These are phyloP conservation scores for Zasmidium angulare DNA, from an alignment of 2,329 filamentous ascomycete genomes.

Conservation along the genomic window DNA sequence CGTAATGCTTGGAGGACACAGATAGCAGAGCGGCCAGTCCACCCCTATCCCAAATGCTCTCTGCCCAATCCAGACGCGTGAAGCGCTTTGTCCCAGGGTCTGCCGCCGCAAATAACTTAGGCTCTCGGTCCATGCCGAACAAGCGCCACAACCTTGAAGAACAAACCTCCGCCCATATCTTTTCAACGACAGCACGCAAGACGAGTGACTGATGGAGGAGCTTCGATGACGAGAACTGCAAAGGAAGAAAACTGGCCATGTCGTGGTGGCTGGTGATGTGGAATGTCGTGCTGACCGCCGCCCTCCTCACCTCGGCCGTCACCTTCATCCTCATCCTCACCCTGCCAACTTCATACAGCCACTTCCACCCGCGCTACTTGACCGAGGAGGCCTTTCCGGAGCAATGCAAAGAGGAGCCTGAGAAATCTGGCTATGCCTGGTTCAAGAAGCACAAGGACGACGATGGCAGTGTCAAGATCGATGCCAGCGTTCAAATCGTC, in stretches of 20 bases:
- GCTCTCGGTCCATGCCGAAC: not conserved
- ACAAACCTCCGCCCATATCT: not conserved
- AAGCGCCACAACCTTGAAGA: not conserved
- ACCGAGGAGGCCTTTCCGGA: constrained; percentile 31
- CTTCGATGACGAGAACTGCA: constrained; percentile 15
- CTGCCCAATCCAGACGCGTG: not conserved
- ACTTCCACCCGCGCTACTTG: constrained; percentile 32
- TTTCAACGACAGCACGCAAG: no score
- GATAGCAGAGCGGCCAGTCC: not conserved
- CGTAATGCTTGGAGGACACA: not conserved
- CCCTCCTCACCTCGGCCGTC: constrained; percentile 47
- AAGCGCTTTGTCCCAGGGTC: not conserved
- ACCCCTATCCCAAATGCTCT: not conserved
- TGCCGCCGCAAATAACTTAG: not conserved
- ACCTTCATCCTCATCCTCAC: constrained; percentile 51
- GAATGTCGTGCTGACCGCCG: constrained; percentile 42
- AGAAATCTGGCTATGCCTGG: constrained; percentile 33
- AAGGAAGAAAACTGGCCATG: constrained; percentile 15
- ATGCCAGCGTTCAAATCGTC: constrained; percentile 71
- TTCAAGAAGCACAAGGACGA: constrained; percentile 26
- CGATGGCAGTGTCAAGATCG: constrained; percentile 33
- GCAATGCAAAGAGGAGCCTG: constrained; percentile 22
- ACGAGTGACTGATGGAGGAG: not conserved
- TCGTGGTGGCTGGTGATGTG: constrained; percentile 29
- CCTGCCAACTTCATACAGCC: constrained; percentile 54